These are phyloP conservation scores for Eucalyptus pauciflora DNA, from an alignment of 345 rosid species.

Conservation along the genomic window DNA sequence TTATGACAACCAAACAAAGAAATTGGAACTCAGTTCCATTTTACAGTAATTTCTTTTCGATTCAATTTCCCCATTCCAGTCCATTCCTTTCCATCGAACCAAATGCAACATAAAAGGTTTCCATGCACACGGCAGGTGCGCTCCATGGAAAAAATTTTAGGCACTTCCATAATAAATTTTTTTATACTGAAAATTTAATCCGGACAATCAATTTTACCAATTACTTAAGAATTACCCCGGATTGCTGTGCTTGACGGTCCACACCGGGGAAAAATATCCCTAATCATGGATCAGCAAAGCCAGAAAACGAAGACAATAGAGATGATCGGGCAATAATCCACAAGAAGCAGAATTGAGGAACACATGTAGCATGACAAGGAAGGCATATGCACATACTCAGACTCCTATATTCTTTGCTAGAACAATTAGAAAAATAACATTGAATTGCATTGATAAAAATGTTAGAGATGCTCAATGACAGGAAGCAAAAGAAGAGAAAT, in stretches of 20 bases:
- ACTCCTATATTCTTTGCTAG: not conserved
- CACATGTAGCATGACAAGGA: not conserved
- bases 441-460: not conserved
- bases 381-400: not conserved
- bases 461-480: not conserved
- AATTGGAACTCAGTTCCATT: not conserved
- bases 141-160: not conserved
- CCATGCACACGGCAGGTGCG: not conserved
- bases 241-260: not conserved
- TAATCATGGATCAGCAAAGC: not conserved
- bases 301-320: not conserved
- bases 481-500: not conserved
- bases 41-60: not conserved
- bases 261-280: not conserved
- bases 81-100: not conserved
- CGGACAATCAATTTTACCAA: not conserved
- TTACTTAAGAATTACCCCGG: not conserved
- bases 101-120: not conserved
- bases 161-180: not conserved
- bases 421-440: not conserved
- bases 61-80: not conserved
- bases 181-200: not conserved
- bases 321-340: not conserved
- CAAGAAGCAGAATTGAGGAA: not conserved
- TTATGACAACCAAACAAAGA: not conserved